These are phyloP conservation scores for Mollisia scopiformis DNA, from an alignment of 2,329 filamentous ascomycete genomes.

Conservation along the genomic window DNA sequence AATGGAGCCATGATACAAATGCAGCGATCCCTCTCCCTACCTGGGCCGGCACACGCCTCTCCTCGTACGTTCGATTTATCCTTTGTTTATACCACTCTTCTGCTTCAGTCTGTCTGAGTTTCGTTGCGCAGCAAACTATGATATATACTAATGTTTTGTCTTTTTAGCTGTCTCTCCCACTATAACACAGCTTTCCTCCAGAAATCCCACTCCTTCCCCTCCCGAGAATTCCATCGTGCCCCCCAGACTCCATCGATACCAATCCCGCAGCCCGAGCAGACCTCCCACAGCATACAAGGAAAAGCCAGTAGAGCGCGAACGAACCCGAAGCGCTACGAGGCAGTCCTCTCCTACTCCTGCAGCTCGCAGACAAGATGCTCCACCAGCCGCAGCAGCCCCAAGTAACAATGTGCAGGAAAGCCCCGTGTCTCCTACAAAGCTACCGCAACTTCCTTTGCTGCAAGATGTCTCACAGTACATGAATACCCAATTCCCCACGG, in stretches of 20 bases:
- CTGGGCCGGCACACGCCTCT: constrained; percentile 38
- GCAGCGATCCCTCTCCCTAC: constrained; percentile 40
- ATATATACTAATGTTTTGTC: constrained; percentile 15
- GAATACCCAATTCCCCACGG: constrained; percentile 54
- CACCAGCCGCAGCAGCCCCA: constrained; percentile 34
- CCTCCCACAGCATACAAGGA: constrained; percentile 48
- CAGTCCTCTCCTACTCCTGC: constrained; percentile 30
- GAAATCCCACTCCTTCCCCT: constrained; percentile 58
- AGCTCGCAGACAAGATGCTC: constrained; percentile 34
- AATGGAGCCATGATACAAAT: constrained; percentile 40
- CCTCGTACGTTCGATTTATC: constrained; percentile 37
- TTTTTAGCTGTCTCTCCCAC: constrained; percentile 53
- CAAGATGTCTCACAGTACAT: constrained; percentile 69
- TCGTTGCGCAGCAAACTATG: not conserved
- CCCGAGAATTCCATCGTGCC: constrained; percentile 54
- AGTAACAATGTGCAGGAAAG: constrained; percentile 20
- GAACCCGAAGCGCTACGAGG: constrained; percentile 38
- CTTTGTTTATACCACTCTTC: constrained; percentile 1
- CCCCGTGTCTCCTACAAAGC: constrained; percentile 28
- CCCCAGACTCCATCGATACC: constrained; percentile 50
- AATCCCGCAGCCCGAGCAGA: constrained; percentile 58
- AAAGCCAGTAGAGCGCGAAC: constrained; percentile 48
- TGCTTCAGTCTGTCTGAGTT: not conserved
- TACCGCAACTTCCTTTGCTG: constrained; percentile 52
- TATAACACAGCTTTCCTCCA: constrained; percentile 52